These are phyloP conservation scores for Ilex paraguariensis DNA, from an alignment of 305 asterid genomes.

Conservation along the genomic window DNA sequence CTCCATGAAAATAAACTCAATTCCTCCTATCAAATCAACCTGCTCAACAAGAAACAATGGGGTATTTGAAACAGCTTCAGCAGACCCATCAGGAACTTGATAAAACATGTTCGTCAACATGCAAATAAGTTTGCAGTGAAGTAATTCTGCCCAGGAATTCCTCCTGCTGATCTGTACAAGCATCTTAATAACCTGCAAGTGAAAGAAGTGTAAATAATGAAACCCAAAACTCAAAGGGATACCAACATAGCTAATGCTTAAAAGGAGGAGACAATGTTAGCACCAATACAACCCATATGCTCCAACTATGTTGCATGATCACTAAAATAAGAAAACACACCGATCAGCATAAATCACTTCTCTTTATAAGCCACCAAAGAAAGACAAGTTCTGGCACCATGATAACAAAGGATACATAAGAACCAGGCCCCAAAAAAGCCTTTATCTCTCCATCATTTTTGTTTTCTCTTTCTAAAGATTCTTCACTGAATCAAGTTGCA, in stretches of 20 bases:
- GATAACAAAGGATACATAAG: not conserved
- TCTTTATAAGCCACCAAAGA: too few relatives aligned
- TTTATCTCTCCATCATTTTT: not conserved
- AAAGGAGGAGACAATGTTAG: not conserved
- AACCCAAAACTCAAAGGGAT: not conserved
- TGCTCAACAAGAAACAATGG: constrained; percentile 77
- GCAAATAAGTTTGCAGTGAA: constrained; percentile 90
- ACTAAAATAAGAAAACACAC: too few relatives aligned
- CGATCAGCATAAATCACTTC: too few relatives aligned
- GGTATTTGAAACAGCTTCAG: constrained; percentile 49
- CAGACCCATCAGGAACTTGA: constrained; percentile 63
- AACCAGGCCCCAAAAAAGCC: not conserved
- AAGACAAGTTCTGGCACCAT: too few relatives aligned
- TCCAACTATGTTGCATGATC: too few relatives aligned
- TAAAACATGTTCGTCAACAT: constrained; percentile 95
- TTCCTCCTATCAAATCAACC: constrained; percentile 95
- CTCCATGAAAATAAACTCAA: constrained; percentile 84
- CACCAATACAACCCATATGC: too few relatives aligned
- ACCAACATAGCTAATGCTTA: not conserved
- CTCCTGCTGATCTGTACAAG: constrained; percentile 78
- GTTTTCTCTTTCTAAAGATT: too few relatives aligned
- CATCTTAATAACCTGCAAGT: constrained; percentile 72
- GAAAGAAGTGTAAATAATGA: constrained; percentile 10
- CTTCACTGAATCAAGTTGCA: too few relatives aligned
- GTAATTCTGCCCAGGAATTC: constrained; percentile 95